phyloP scores from a whole-genome alignment of 139 green algal species.

The Chlorella sp. region DNA sequence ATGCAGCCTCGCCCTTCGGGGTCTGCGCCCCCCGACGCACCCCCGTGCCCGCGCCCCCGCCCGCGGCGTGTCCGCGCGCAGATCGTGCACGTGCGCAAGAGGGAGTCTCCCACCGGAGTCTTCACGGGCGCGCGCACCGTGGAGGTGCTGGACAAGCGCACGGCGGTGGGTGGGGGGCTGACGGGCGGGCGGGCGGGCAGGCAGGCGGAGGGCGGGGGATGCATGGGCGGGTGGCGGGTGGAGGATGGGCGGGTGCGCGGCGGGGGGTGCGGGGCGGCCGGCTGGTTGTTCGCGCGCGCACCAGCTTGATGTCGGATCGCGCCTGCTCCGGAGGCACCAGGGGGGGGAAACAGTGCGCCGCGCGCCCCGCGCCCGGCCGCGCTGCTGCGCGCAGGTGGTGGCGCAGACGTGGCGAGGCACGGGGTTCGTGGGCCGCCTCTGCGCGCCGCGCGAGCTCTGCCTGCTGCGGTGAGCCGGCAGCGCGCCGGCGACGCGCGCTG shows the following conservation, averaged over 20 bases:
- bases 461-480: no score
- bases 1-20: background rate
- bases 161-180: background rate
- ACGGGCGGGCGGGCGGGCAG: no score
- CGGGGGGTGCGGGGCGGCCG: no score
- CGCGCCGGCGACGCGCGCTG: no score
- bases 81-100: slow-evolving; percentile 33
- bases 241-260: no score
- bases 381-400: slow-evolving; percentile 2
- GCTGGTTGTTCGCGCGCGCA: no score
- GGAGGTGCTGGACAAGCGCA: slow-evolving; percentile 30
- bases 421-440: background rate
- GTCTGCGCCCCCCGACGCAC: background rate
- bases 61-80: background rate
- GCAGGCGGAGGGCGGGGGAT: no score
- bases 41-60: no score
- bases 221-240: no score
- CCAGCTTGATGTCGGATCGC: no score
- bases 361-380: background rate
- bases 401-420: background rate
- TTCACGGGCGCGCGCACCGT: slow-evolving; percentile 22
- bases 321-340: background rate
- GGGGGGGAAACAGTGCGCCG: background rate
- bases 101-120: slow-evolving; percentile 29
- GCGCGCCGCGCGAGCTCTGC: slow-evolving; percentile 37